phyloP scores from a whole-genome alignment of 2,329 filamentous ascomycete genomes.

The Stemphylium vesicarium region DNA sequence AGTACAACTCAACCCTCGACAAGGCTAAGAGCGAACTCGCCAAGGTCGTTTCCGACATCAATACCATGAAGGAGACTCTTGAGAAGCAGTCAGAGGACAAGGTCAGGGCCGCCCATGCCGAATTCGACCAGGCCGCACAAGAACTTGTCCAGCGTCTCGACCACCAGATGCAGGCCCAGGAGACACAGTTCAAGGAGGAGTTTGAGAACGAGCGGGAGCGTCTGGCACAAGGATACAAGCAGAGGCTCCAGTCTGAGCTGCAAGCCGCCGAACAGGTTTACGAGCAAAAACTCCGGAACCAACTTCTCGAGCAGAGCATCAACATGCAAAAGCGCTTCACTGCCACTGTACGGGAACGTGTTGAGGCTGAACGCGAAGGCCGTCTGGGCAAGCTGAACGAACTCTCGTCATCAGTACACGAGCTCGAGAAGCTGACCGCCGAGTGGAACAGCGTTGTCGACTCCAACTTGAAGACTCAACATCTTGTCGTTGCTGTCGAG shows the following conservation, averaged over 20 bases:
- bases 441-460: slow-evolving; percentile 93
- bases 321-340: slow-evolving; percentile 85
- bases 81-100: slow-evolving; percentile 76
- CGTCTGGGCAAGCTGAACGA: slow-evolving; percentile 85
- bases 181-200: slow-evolving; percentile 82
- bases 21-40: slow-evolving; percentile 86
- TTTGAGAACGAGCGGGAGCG: slow-evolving; percentile 87
- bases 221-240: slow-evolving; percentile 77
- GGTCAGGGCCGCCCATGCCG: slow-evolving; percentile 71
- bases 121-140: slow-evolving; percentile 86
- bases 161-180: slow-evolving; percentile 78
- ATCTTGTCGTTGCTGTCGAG: slow-evolving; percentile 94
- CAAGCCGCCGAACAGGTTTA: slow-evolving; percentile 80
- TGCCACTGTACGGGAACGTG: slow-evolving; percentile 75
- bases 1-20: slow-evolving; percentile 77
- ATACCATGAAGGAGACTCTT: slow-evolving; percentile 71
- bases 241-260: slow-evolving; percentile 78
- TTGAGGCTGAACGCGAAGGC: slow-evolving; percentile 86
- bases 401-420: slow-evolving; percentile 76
- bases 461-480: slow-evolving; percentile 88
- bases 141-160: slow-evolving; percentile 91
- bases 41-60: slow-evolving; percentile 80
- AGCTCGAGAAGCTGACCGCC: slow-evolving; percentile 84
- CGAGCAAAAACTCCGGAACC: slow-evolving; percentile 82
- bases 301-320: slow-evolving; percentile 88